Base-by-base conservation (phyloP, 2,329 filamentous ascomycete genomes). In the Salinomyces thailandicus region DNA sequence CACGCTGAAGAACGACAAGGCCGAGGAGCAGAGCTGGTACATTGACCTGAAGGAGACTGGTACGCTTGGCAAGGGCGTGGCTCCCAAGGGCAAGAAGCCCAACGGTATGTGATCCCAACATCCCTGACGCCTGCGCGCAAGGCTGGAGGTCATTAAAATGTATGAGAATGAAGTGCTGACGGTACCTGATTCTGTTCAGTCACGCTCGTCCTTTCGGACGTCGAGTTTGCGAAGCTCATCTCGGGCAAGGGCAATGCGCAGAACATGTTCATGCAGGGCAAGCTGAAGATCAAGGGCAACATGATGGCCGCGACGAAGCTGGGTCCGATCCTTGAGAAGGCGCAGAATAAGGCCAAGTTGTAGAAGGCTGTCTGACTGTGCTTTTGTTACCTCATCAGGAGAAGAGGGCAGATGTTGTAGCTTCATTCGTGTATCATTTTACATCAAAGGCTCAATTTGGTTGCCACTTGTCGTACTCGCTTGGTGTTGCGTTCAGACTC, bases 301-400 rank as follows among this genome's bases (percentile, higher is more conserved):
- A 78, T 96, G 43, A 96, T 96, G 89, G 95, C 95, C 76, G 83
- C 91, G 24, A 95, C 87, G 42, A 94, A 93, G 78, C 77, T 95
- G 65, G 86, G 95, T 66, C 83, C 85, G 27, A 81, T 96, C 54
- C 68, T 94, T 48, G 86, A 85, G 73, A 91, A 86, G 72, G 82
- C 84, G 24, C 81, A 85, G 69, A 71, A 68, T 54, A 83, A 85
- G 72, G 75, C 84, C 51, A 93, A 93, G 75, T 68, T 93, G 66
- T 87, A 77, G 27, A 16, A 26, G 22, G n/a, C n/a, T n/a, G n/a
- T n/a, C n/a, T n/a, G n/a, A n/a, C n/a, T n/a, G n/a, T n/a, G n/a
- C n/a, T n/a, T n/a, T n/a, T n/a, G n/a, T n/a, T n/a, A n/a, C n/a
- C n/a, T n/a, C n/a, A n/a, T n/a, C n/a, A n/a, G n/a, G n/a, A n/a